Conservation (phyloP, 2,329 filamentous ascomycete genomes). For the Rhynchosporium agropyri region DNA sequence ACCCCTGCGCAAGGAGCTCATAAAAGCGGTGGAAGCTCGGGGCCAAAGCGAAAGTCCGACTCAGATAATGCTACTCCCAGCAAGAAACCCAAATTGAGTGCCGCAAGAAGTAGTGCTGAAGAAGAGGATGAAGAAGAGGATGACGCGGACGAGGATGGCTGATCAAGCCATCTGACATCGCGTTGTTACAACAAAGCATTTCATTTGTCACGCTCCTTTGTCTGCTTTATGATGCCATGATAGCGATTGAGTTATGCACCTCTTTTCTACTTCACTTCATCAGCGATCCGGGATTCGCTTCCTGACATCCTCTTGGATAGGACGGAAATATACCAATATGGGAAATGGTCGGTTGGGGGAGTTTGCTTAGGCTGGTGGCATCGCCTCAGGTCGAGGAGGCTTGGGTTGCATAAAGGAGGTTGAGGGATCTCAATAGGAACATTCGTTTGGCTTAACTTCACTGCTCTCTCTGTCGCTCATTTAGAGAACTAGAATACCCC, state of each 20-base stretch:
- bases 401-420: conserved; percentile 30
- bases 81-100: conserved; percentile 54
- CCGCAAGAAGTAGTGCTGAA: conserved; percentile 38
- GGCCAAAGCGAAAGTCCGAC: conserved; percentile 65
- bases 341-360: conserved; percentile 27
- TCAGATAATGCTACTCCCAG: conserved; percentile 50
- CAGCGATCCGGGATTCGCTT: conserved; percentile 26
- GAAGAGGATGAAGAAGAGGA: conserved; percentile 44
- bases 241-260: conserved; percentile 34
- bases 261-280: conserved; percentile 29
- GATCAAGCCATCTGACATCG: conserved; percentile 17
- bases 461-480: conserved; percentile 26
- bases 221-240: conserved; percentile 39
- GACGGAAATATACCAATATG: conserved; percentile 26
- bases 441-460: conserved; percentile 29
- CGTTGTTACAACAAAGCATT: conserved; percentile 14
- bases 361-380: conserved; percentile 30
- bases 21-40: conserved; percentile 43
- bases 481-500: conserved; percentile 34
- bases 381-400: conserved; percentile 20
- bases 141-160: conserved; percentile 38
- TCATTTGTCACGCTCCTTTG: conserved; percentile 34
- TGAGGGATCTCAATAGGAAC: conserved; percentile 31
- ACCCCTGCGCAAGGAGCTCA: conserved; percentile 38
- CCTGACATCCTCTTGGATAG: conserved; percentile 23